Evolutionary conservation across 148 eudicot species (phyloP), one percentile per base, ranked within the genome.

Genomic region (Nyssa sinensis): DNA sequence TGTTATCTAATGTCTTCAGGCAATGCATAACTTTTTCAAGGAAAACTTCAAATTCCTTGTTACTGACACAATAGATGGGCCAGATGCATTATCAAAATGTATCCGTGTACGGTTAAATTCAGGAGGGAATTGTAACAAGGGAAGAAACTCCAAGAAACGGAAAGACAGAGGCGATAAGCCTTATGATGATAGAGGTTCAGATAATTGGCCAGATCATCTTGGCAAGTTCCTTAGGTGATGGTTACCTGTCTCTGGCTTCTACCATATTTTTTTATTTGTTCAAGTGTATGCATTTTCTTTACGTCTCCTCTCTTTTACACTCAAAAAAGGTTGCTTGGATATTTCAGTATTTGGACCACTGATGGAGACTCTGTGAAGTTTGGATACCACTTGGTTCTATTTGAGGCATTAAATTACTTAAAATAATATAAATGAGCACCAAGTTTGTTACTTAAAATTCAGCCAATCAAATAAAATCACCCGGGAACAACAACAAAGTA

Each of bases 1-100:
- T 31, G 24, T 61, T 5, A 70, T 51, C 71, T 58, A 3, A 60
- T 29, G 71, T 63, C 64, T 87, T 76, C 92, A 94, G 98, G 91
- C 88, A 44, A 77, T 95, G 78, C 99, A 95, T 84, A 89, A 83
- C 62, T 95, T 95, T 79, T 92, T 95, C 87, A 95, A 95, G 84
- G 94, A 89, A 76, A 88, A 88, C 69, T 29, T 92, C 80, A 90
- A 83, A 32, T 90, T 90, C 80, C 90, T 95, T 35, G 92, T 90
- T 37, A 95, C 99, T 9, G 99, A 95, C 80, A 91, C 96, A 25
- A 81, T 91, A 67, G 99, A 95, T 80, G 97, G 99, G 60, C 88
- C 91, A 16, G 87, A 91, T 51, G 70, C 82, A 58, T 81, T 83
- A 21, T 88, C 96, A 27, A 95, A 95, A 81, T 89, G 96, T 87